These are phyloP conservation scores for Populus hybrid DNA, from an alignment of 441 rosid genomes.

Conservation along the genomic window DNA sequence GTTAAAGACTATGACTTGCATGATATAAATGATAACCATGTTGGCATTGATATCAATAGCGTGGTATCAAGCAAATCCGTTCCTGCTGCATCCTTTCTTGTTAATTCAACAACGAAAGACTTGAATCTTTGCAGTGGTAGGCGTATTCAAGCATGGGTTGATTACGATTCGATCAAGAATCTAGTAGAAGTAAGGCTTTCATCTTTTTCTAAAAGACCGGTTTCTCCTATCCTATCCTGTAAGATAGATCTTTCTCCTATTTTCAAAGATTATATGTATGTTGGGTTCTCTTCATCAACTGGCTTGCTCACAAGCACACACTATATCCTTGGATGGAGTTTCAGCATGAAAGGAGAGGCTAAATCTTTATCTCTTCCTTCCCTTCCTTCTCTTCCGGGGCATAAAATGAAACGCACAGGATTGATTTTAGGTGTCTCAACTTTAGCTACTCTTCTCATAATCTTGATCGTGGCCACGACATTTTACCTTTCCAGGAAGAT, in stretches of 20 bases:
- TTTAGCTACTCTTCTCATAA: slow-evolving; percentile 29
- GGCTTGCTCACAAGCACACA: slow-evolving; percentile 74
- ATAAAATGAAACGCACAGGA: slow-evolving; percentile 22
- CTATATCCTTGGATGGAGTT: slow-evolving; percentile 84
- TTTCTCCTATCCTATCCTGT: slow-evolving; percentile 44
- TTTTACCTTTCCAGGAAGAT: slow-evolving; percentile 36
- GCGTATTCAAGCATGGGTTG: slow-evolving; percentile 71
- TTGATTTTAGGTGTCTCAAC: slow-evolving; percentile 42
- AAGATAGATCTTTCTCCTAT: slow-evolving; percentile 51
- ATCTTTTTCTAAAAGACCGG: slow-evolving; percentile 56
- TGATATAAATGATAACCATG: slow-evolving; percentile 68
- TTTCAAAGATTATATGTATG: slow-evolving; percentile 60
- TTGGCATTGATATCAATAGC: slow-evolving; percentile 66
- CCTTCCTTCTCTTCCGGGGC: slow-evolving; percentile 53
- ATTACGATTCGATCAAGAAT: slow-evolving; percentile 58
- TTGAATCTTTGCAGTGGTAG: slow-evolving; percentile 46
- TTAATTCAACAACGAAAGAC: slow-evolving; percentile 30
- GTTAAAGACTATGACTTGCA: slow-evolving; percentile 58
- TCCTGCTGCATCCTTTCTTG: slow-evolving; percentile 46
- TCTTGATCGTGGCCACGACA: slow-evolving; percentile 25
- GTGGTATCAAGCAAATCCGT: slow-evolving; percentile 52
- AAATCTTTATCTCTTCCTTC: slow-evolving; percentile 45
- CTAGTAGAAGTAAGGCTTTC: slow-evolving; percentile 59
- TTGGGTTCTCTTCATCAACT: slow-evolving; percentile 84
- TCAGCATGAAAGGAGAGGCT: slow-evolving; percentile 60